Percentiles rank a stretch among this genome's conserved stretches.
Evolutionary conservation across 2,329 filamentous ascomycete species (phyloP).

Genomic region (Coniella vitis): DNA sequence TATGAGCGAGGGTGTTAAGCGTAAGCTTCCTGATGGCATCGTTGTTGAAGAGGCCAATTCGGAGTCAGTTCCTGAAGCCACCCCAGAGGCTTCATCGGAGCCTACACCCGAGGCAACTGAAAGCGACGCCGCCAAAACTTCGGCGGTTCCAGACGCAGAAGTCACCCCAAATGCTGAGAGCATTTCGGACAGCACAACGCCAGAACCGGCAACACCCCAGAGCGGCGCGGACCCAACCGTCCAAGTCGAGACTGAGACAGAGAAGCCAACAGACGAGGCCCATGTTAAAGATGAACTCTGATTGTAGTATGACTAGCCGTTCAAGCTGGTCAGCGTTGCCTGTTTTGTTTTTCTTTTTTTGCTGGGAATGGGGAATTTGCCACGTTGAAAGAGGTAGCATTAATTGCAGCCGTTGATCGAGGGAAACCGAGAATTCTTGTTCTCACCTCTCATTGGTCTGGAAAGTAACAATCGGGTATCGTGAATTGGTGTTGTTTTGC

Average conservation of each 20-base stretch:
- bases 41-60: slow-evolving; percentile 32
- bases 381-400: neutral
- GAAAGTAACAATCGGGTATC: slow-evolving; percentile 5
- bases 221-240: slow-evolving; percentile 25
- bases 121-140: slow-evolving; percentile 19
- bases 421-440: neutral
- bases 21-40: slow-evolving; percentile 61
- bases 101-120: slow-evolving; percentile 22
- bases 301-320: neutral
- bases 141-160: slow-evolving; percentile 18
- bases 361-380: neutral
- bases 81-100: slow-evolving; percentile 34
- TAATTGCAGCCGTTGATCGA: neutral
- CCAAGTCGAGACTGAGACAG: slow-evolving; percentile 10
- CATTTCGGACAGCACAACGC: slow-evolving; percentile 10
- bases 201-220: slow-evolving; percentile 21
- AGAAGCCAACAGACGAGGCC: slow-evolving; percentile 8
- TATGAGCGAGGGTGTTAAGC: slow-evolving; percentile 78
- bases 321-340: slow-evolving; percentile 10
- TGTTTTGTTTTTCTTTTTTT: slow-evolving; percentile 1
- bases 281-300: slow-evolving; percentile 14
- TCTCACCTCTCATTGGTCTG: slow-evolving; percentile 1
- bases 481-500: neutral
- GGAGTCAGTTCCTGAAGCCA: slow-evolving; percentile 31
- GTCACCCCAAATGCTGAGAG: slow-evolving; percentile 12